phyloP scores from a whole-genome alignment of 2,329 filamentous ascomycete genomes.

The Colletotrichum sp. region DNA sequence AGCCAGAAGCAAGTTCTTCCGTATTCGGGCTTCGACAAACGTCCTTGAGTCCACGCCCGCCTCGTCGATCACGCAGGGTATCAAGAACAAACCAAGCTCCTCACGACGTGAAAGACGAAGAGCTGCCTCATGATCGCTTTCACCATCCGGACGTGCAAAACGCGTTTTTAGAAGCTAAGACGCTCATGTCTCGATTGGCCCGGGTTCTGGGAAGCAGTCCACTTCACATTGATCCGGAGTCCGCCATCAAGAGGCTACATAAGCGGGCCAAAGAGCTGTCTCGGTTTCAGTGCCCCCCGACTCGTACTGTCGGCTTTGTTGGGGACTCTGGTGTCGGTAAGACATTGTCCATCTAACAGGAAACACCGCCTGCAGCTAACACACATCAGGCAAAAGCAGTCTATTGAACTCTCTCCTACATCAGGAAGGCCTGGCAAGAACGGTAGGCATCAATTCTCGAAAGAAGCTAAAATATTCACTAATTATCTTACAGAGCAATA shows the following conservation, averaged over 20 bases:
- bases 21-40: neutral
- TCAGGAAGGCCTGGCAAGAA: slow-evolving; percentile 38
- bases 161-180: slow-evolving; percentile 35
- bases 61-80: neutral
- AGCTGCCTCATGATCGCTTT: slow-evolving; percentile 38
- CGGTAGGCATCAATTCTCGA: slow-evolving; percentile 35
- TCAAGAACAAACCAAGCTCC: neutral
- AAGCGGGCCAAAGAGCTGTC: slow-evolving; percentile 35
- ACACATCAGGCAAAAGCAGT: slow-evolving; percentile 48
- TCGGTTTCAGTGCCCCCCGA: slow-evolving; percentile 40
- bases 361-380: neutral
- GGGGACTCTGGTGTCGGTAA: slow-evolving; percentile 52
- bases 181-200: slow-evolving; percentile 31
- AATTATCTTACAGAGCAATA: slow-evolving; percentile 39
- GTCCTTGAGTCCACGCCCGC: neutral
- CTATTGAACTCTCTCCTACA: slow-evolving; percentile 54
- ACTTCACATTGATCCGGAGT: slow-evolving; percentile 40
- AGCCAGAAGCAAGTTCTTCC: neutral
- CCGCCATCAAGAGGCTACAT: slow-evolving; percentile 40
- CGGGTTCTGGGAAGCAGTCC: slow-evolving; percentile 36
- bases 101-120: slow-evolving; percentile 32
- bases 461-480: neutral
- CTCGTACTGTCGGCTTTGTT: slow-evolving; percentile 49
- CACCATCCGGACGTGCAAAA: slow-evolving; percentile 38
- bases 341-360: neutral